These are phyloP conservation scores for Capronia americana DNA, from an alignment of 2,329 filamentous ascomycete genomes.

Conservation along the genomic window DNA sequence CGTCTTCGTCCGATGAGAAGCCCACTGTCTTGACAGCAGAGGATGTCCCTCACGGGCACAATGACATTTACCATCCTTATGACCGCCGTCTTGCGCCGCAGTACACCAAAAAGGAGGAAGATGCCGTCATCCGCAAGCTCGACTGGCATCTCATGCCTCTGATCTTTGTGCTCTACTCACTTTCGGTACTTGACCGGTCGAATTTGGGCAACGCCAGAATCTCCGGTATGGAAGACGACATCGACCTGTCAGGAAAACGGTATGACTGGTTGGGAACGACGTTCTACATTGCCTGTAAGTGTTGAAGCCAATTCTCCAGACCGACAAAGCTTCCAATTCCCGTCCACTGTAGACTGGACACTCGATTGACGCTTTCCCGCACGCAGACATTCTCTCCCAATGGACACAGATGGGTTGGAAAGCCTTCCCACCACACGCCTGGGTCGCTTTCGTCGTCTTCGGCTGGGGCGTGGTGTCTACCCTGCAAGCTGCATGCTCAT, in stretches of 20 bases:
- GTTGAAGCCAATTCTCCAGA: neutral
- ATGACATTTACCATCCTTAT: conserved; percentile 24
- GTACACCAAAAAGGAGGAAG: conserved; percentile 34
- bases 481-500: conserved; percentile 37
- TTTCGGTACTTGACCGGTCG: conserved; percentile 55
- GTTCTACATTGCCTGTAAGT: conserved; percentile 59
- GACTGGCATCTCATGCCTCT: conserved; percentile 40
- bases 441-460: conserved; percentile 40
- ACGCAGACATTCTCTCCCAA: conserved; percentile 40
- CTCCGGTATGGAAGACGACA: conserved; percentile 59
- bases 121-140: conserved; percentile 34
- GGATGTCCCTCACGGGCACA: conserved; percentile 19
- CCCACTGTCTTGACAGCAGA: conserved; percentile 25
- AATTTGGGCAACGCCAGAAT: conserved; percentile 63
- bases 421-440: conserved; percentile 41
- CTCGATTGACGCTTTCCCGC: neutral
- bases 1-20: conserved; percentile 26
- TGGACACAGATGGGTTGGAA: conserved; percentile 42
- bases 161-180: conserved; percentile 36
- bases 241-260: conserved; percentile 54
- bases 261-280: conserved; percentile 61
- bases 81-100: conserved; percentile 21
- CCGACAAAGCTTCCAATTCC: neutral
- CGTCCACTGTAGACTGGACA: neutral
- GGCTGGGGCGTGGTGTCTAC: conserved; percentile 41